Base-by-base conservation (phyloP, 2,329 filamentous ascomycete genomes). In the Fusarium foetens region DNA sequence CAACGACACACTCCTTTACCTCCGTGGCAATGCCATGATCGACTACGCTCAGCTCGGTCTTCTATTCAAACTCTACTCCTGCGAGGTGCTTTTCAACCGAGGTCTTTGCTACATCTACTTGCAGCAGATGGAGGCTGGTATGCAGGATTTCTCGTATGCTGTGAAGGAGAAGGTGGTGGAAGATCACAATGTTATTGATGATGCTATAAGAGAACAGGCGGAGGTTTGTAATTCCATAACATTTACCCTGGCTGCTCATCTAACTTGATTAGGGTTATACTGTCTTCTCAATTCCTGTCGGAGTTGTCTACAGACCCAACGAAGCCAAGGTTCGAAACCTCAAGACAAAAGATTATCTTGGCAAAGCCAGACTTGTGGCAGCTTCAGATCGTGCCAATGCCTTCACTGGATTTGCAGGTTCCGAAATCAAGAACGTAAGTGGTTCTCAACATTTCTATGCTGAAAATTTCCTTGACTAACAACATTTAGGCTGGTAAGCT, bases 241-340 rank as follows among this genome's bases (percentile, higher is more conserved):
- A 10, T n/a, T 19, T 25, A 3, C 38, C 27, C 7, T 19, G 11
- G n/a, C 12, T 6, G 21, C 23, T 60, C 33, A 27, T 53, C 77
- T 85, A 67, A 84, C 71, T 62, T 43, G 19, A 61, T 39, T 69
- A 97, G 93, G 96, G 95, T 51, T 99, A 99, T 80, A 98, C 96
- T 1, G 96, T 99, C 45, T 99, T 99, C 84, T 98, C 95, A 0
- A 98, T 98, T 58, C 96, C 96, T 1, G 95, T 98, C 17, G 96
- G 96, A 29, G 93, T 98, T 36, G 89, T 99, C 21, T 99, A 98
- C 83, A 88, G 96, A 65, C 96, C 96, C 27, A 98, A 98, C 80
- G 95, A 97, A 78, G 95, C 96, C 71, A 99, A 99, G 83, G 96
- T 99, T 74, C 97, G 97, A 83, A 99, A 99, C 79, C 86, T 99